Conservation (phyloP, 2,329 filamentous ascomycete species). For the Hypoxylon sp. region DNA sequence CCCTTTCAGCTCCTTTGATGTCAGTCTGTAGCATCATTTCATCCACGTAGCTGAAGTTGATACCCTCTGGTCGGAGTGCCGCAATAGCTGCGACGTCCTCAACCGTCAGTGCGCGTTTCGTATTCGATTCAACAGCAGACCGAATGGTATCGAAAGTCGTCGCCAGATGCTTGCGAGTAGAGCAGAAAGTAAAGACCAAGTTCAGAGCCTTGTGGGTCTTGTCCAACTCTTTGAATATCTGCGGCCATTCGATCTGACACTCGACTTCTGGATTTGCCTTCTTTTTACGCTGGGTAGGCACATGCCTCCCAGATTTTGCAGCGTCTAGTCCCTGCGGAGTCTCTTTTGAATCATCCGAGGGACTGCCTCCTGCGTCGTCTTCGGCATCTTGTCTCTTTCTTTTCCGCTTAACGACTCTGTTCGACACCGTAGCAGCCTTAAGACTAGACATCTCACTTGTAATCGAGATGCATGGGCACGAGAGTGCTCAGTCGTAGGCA, state of each 20-base stretch:
- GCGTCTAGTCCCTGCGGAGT: slow-evolving; percentile 15
- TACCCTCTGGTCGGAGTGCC: slow-evolving; percentile 80
- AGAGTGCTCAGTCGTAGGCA: slow-evolving; percentile 6
- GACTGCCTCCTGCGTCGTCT: slow-evolving; percentile 38
- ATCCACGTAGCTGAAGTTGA: slow-evolving; percentile 90
- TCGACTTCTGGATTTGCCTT: slow-evolving; percentile 47
- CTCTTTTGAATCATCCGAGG: slow-evolving; percentile 15
- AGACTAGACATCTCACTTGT: slow-evolving; percentile 60
- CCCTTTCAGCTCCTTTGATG: slow-evolving; percentile 75
- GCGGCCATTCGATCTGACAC: slow-evolving; percentile 75
- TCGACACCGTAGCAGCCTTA: slow-evolving; percentile 64
- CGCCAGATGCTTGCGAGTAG: slow-evolving; percentile 89
- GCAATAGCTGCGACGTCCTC: slow-evolving; percentile 88
- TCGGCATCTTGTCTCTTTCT: slow-evolving; percentile 56
- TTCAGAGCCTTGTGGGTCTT: slow-evolving; percentile 89
- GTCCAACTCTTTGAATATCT: slow-evolving; percentile 78
- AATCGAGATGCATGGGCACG: slow-evolving; percentile 50
- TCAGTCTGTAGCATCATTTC: slow-evolving; percentile 87
- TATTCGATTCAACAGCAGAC: slow-evolving; percentile 86
- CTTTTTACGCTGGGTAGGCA: slow-evolving; percentile 39
- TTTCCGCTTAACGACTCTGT: slow-evolving; percentile 56
- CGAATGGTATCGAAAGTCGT: slow-evolving; percentile 94
- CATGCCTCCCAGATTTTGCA: slow-evolving; percentile 14
- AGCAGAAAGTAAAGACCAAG: slow-evolving; percentile 94
- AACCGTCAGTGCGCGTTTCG: slow-evolving; percentile 76